A percentile compares a stretch with the other conserved stretches of the same genome.
Evolutionary conservation across 768 basidiomycete species (phyloP).

Genomic region (Tephrocybe rancida): DNA sequence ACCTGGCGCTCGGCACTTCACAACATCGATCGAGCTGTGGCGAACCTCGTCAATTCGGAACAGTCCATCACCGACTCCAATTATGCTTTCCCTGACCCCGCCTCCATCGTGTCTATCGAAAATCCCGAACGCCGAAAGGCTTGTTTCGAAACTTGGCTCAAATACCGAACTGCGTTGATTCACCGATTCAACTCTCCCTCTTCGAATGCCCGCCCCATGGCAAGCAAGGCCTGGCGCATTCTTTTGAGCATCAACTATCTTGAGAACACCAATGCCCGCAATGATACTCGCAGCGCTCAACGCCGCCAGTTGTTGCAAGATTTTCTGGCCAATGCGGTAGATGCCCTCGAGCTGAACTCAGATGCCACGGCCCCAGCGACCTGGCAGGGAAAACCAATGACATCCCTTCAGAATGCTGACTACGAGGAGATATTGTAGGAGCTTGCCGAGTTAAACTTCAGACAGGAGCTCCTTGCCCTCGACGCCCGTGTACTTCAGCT

Average conservation of each 20-base stretch:
- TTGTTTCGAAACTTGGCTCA: slow-evolving; percentile 5
- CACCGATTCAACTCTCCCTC: neutral
- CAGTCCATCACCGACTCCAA: neutral
- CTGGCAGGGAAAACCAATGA: neutral
- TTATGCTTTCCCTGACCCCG: slow-evolving; percentile 9
- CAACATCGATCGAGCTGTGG: neutral
- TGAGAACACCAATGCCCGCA: neutral
- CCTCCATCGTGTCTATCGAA: neutral
- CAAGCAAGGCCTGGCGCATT: slow-evolving; percentile 6
- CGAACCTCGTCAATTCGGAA: neutral
- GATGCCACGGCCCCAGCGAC: neutral
- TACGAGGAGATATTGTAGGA: slow-evolving; percentile 20
- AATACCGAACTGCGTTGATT: slow-evolving; percentile 1
- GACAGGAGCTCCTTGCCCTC: slow-evolving; percentile 20
- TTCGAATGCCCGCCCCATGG: slow-evolving; percentile 3
- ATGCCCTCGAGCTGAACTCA: neutral
- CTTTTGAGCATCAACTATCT: slow-evolving; percentile 3
- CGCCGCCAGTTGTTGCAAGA: neutral
- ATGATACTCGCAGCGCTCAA: neutral
- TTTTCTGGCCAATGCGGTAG: neutral
- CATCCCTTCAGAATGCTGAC: neutral
- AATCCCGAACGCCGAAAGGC: neutral
- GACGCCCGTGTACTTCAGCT: slow-evolving; percentile 10
- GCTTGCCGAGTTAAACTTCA: slow-evolving; percentile 20
- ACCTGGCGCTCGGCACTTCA: slow-evolving; percentile 1